Percentiles rank a stretch among this genome's conserved stretches.
These are phyloP conservation scores for Yamadazyma atmosphaerica DNA, from an alignment of 1,139 yeast species.

Conservation along the genomic window DNA sequence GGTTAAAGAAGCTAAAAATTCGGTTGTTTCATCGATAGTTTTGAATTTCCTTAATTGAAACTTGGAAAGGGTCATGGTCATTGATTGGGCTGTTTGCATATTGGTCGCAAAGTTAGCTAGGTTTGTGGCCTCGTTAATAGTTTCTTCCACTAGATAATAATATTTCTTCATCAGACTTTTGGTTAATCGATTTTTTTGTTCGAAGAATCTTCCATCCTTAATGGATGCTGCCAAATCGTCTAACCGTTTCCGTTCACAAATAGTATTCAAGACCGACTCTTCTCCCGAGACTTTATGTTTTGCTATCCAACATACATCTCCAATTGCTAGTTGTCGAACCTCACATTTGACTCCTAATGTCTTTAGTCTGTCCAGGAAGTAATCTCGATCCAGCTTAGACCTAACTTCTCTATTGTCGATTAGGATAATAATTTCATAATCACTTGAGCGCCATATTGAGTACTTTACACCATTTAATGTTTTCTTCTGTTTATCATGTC, in stretches of 20 bases:
- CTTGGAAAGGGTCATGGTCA: constrained; percentile 63
- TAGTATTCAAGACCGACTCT: constrained; percentile 72
- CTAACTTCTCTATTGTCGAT: constrained; percentile 82
- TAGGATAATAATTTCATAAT: constrained; percentile 59
- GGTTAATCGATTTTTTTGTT: constrained; percentile 77
- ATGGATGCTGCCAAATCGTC: constrained; percentile 86
- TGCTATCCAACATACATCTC: constrained; percentile 92
- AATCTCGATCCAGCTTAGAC: constrained; percentile 62
- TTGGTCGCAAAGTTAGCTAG: constrained; percentile 56
- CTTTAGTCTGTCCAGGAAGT: constrained; percentile 56
- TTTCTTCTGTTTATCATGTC: constrained; percentile 27
- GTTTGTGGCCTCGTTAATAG: constrained; percentile 38
- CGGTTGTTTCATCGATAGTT: constrained; percentile 74
- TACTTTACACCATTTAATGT: constrained; percentile 26
- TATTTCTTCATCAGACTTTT: constrained; percentile 67
- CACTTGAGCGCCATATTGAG: constrained; percentile 38
- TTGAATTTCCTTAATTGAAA: constrained; percentile 71
- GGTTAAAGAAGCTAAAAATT: constrained; percentile 61
- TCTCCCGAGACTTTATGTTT: constrained; percentile 54
- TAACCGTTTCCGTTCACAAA: constrained; percentile 84
- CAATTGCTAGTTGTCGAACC: constrained; percentile 65
- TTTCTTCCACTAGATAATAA: constrained; percentile 84
- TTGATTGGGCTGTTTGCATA: constrained; percentile 74
- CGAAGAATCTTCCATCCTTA: constrained; percentile 81
- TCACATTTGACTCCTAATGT: constrained; percentile 53